These are phyloP conservation scores for Gossypium bickii DNA, from an alignment of 345 rosid species.

Conservation along the genomic window DNA sequence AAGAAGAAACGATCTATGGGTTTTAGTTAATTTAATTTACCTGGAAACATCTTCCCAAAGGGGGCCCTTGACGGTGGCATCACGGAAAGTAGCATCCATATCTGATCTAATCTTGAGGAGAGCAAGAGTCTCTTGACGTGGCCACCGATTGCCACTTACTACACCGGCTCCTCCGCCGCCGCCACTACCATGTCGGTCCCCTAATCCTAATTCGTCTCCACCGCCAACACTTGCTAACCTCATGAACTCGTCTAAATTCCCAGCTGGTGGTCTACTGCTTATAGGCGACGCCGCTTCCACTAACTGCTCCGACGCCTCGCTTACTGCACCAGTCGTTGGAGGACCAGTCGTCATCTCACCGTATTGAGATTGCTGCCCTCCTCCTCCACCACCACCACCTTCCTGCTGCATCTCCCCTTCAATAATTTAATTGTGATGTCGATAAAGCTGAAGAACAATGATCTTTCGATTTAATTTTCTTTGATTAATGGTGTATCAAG, in stretches of 20 bases:
- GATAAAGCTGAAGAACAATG: not conserved
- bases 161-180: slow-evolving; percentile 29
- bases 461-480: not conserved
- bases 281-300: slow-evolving; percentile 81
- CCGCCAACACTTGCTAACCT: slow-evolving; percentile 38
- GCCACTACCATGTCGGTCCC: slow-evolving; percentile 27
- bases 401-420: slow-evolving; percentile 46
- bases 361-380: slow-evolving; percentile 35
- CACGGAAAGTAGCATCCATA: slow-evolving; percentile 79
- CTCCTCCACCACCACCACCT: slow-evolving; percentile 34
- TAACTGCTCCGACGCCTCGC: slow-evolving; percentile 33
- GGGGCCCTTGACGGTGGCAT: slow-evolving; percentile 82
- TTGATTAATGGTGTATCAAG: slow-evolving; percentile 11
- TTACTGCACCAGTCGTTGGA: slow-evolving; percentile 15
- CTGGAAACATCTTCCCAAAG: slow-evolving; percentile 95
- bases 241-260: slow-evolving; percentile 54
- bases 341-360: slow-evolving; percentile 16
- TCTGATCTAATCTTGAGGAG: slow-evolving; percentile 86
- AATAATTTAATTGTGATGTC: not conserved
- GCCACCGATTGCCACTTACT: slow-evolving; percentile 77
- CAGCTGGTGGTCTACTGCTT: slow-evolving; percentile 73
- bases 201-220: slow-evolving; percentile 27
- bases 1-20: not conserved
- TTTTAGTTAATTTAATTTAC: slow-evolving; percentile 24
- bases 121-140: slow-evolving; percentile 78